These are phyloP conservation scores for Penicillium thymicola DNA, from an alignment of 2,329 filamentous ascomycete species.

Conservation along the genomic window DNA sequence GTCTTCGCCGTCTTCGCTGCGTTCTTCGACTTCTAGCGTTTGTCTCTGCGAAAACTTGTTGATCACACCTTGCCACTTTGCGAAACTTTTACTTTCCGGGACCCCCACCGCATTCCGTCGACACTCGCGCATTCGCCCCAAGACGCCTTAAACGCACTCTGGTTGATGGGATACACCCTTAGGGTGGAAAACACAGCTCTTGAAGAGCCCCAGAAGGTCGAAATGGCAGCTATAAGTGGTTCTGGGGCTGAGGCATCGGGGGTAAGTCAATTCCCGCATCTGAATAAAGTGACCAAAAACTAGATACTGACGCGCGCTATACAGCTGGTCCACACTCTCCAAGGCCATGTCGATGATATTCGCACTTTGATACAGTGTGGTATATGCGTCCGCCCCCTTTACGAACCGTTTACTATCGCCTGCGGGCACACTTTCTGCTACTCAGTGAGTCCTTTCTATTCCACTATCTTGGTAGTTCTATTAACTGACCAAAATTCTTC, in stretches of 20 bases:
- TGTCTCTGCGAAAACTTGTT: background rate
- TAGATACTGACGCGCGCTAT: conserved; percentile 13
- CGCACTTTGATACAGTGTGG: conserved; percentile 62
- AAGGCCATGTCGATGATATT: conserved; percentile 59
- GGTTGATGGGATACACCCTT: conserved; percentile 4
- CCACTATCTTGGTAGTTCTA: background rate
- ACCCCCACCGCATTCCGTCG: conserved; percentile 17
- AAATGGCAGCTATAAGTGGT: conserved; percentile 15
- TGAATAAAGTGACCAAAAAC: background rate
- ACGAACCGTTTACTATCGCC: conserved; percentile 65
- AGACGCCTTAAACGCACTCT: conserved; percentile 7
- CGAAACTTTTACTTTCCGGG: conserved; percentile 16
- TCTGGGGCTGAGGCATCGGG: conserved; percentile 27
- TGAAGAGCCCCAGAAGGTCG: background rate
- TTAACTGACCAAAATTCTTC: conserved; percentile 19
- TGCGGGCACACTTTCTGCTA: conserved; percentile 74
- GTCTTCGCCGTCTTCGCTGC: background rate
- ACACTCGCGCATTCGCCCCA: conserved; percentile 16
- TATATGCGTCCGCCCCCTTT: conserved; percentile 65
- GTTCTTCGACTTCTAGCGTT: background rate
- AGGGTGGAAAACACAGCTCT: conserved; percentile 1
- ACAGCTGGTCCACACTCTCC: conserved; percentile 43
- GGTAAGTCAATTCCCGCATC: conserved; percentile 21
- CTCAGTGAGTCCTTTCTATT: conserved; percentile 45
- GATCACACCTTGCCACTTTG: conserved; percentile 1